These are phyloP conservation scores for Conidiobolus coronatus DNA, from an alignment of 371 early-diverging fungal species.

Conservation along the genomic window DNA sequence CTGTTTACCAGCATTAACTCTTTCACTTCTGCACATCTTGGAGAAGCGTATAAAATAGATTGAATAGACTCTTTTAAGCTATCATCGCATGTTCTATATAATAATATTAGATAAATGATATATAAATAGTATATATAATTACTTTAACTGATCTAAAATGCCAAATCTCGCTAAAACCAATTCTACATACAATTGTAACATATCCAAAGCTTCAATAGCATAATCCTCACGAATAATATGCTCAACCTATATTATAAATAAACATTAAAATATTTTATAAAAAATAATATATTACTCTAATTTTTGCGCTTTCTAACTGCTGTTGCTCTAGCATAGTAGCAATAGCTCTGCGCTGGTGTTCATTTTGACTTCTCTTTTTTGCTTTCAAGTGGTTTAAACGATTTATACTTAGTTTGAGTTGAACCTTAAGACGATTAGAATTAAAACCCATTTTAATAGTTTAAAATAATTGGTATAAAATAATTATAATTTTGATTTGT, in stretches of 20 bases:
- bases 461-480: too few species aligned
- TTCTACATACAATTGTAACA: constrained; percentile 73
- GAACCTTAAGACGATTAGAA: constrained; percentile 49
- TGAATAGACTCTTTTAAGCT: constrained; percentile 66
- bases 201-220: constrained; percentile 71
- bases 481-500: too few species aligned
- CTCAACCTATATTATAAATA: constrained; percentile 23
- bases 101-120: background rate
- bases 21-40: constrained; percentile 50
- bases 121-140: constrained; percentile 5
- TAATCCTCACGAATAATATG: constrained; percentile 83
- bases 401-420: constrained; percentile 60
- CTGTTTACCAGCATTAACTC: constrained; percentile 37
- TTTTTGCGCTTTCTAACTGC: constrained; percentile 68
- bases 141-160: constrained; percentile 57
- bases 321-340: constrained; percentile 48
- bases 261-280: background rate
- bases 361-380: constrained; percentile 53
- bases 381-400: constrained; percentile 67
- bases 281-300: constrained; percentile 29
- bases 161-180: constrained; percentile 67
- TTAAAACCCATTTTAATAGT: constrained; percentile 14
- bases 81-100: constrained; percentile 40
- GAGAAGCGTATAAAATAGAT: constrained; percentile 72
- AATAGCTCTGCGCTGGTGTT: constrained; percentile 57